Conservation (phyloP, 306 rosid species). For the Cicer arietinum region DNA sequence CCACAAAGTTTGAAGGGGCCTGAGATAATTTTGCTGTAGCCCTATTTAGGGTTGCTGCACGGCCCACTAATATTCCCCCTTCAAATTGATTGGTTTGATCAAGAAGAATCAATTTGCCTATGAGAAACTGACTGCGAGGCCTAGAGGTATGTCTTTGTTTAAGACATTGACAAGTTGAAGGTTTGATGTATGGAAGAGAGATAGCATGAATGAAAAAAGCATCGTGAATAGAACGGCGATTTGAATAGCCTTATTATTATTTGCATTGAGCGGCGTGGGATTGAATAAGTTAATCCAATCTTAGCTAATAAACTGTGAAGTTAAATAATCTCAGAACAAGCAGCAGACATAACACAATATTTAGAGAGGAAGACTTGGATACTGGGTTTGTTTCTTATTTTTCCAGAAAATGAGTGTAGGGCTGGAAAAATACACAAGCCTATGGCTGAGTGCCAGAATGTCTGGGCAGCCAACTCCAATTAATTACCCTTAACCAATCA, state of each 20-base stretch:
- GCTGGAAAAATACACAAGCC: neutral
- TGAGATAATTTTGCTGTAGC: neutral
- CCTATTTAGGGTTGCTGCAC: slow-evolving; percentile 11
- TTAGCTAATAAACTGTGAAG: neutral
- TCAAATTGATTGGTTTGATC: neutral
- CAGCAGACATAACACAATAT: neutral
- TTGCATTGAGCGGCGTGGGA: neutral
- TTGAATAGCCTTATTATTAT: slow-evolving; percentile 3
- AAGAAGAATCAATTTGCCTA: neutral
- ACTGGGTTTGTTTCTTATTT: neutral
- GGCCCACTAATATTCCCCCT: neutral
- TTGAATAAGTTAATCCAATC: neutral
- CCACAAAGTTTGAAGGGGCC: slow-evolving; percentile 16
- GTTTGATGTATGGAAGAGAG: neutral
- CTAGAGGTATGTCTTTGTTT: neutral
- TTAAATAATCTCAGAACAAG: slow-evolving; percentile 11
- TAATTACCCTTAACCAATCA: neutral
- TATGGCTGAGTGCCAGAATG: neutral
- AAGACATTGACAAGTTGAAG: slow-evolving; percentile 13
- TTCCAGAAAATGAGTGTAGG: neutral
- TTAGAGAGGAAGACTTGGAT: neutral
- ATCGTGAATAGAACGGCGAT: neutral
- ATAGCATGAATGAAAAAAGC: neutral
- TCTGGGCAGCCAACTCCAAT: neutral
- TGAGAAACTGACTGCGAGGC: neutral